Conservation (phyloP, 345 rosid genomes). For the Citrus sinensis region DVS_A1.0 CM039163.1:41348001-41348500, state of each 20-base stretch:
- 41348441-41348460: conserved; percentile 73
- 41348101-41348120: neutral
- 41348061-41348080: neutral
- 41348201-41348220: neutral
- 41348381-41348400: neutral
- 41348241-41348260: neutral
- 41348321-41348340: neutral
- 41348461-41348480: conserved; percentile 53
- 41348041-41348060: neutral
- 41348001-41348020: neutral
- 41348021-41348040: neutral
- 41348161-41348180: neutral
- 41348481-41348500: conserved; percentile 82
- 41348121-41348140: neutral
- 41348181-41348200: neutral
- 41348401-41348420: neutral
- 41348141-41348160: neutral
- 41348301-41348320: neutral
- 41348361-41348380: neutral
- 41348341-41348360: neutral
- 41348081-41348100: neutral
- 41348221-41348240: neutral
- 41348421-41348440: conserved; percentile 72
- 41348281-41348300: neutral
- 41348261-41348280: too few relatives aligned